Evolutionary conservation across 345 rosid species (phyloP).

Genomic region (Punica granatum): DNA sequence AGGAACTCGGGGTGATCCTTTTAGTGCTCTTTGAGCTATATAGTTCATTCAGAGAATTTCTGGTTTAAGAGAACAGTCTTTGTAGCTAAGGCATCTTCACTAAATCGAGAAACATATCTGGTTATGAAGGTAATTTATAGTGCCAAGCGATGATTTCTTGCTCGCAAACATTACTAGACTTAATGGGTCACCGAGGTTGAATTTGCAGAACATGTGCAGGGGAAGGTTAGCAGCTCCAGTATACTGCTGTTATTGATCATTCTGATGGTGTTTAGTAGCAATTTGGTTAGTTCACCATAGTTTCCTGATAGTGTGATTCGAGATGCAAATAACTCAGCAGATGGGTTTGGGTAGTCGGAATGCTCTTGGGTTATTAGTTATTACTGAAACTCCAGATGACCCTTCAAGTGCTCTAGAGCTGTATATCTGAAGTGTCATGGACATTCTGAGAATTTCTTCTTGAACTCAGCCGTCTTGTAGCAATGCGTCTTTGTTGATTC

Average conservation of each 20-base stretch:
- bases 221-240: too few species aligned
- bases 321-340: background rate
- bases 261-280: background rate
- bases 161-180: too few species aligned
- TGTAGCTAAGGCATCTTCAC: too few species aligned
- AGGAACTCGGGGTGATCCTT: too few species aligned
- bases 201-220: too few species aligned
- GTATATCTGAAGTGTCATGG: background rate
- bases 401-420: background rate
- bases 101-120: too few species aligned
- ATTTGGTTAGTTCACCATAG: background rate
- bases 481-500: background rate
- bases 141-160: too few species aligned
- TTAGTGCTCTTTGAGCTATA: too few species aligned
- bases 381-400: background rate
- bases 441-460: background rate
- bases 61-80: too few species aligned
- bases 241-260: background rate
- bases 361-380: background rate
- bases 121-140: too few species aligned
- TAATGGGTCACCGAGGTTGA: too few species aligned
- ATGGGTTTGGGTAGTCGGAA: background rate
- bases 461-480: background rate
- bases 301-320: background rate
- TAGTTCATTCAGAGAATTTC: too few species aligned